These are phyloP conservation scores for Capronia epimyces DNA, from an alignment of 2,329 filamentous ascomycete genomes.

Conservation along the genomic window DNA sequence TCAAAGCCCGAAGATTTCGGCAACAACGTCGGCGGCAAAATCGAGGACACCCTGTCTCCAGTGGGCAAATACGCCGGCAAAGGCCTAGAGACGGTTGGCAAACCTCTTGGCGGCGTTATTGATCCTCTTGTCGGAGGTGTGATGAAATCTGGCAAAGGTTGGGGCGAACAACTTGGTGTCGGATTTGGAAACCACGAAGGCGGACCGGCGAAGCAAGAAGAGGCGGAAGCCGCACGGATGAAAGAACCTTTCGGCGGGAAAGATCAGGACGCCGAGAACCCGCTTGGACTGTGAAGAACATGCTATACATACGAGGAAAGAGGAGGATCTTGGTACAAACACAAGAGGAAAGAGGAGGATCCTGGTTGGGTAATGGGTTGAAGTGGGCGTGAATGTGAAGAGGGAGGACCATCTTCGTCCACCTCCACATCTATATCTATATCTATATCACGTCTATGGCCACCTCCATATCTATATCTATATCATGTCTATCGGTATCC, in stretches of 20 bases:
- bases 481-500: no score
- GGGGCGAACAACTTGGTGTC: slow-evolving; percentile 25
- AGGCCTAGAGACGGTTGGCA: slow-evolving; percentile 23
- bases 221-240: slow-evolving; percentile 25
- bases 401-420: no score
- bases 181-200: slow-evolving; percentile 28
- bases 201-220: slow-evolving; percentile 25
- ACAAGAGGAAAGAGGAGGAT: no score
- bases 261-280: slow-evolving; percentile 30
- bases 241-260: slow-evolving; percentile 28
- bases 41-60: slow-evolving; percentile 27
- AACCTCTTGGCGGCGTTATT: slow-evolving; percentile 28
- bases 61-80: slow-evolving; percentile 29
- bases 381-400: no score
- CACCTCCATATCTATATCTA: no score
- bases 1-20: slow-evolving; percentile 24
- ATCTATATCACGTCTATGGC: no score
- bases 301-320: neutral
- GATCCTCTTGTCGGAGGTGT: slow-evolving; percentile 29
- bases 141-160: slow-evolving; percentile 26
- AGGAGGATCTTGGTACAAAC: no score
- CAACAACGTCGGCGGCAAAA: slow-evolving; percentile 26
- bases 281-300: slow-evolving; percentile 25
- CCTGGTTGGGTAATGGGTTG: no score
- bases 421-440: no score